Percentiles rank a stretch among this genome's conserved stretches.
These are phyloP conservation scores for Ciborinia camelliae DNA, from an alignment of 2,329 filamentous ascomycete genomes.

Conservation along the genomic window DNA sequence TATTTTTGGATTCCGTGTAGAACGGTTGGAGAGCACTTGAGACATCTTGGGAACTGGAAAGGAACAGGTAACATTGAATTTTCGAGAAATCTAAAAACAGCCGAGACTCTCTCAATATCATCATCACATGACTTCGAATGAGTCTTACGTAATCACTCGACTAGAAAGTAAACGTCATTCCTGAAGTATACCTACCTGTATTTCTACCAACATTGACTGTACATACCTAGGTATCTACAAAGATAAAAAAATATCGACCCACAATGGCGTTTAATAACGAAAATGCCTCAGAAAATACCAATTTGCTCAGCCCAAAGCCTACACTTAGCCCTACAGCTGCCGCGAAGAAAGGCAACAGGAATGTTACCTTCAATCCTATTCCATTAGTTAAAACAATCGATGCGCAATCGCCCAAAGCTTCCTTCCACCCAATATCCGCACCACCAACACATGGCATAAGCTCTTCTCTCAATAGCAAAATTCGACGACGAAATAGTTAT, in stretches of 20 bases:
- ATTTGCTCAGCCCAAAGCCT: conserved; percentile 10
- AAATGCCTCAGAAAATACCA: conserved; percentile 15
- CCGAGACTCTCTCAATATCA: too few relatives aligned
- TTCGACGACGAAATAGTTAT: conserved; percentile 82
- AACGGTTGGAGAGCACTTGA: too few relatives aligned
- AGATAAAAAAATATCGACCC: background rate
- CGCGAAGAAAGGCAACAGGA: conserved; percentile 41
- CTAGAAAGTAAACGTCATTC: conserved; percentile 19
- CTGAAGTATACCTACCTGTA: conserved; percentile 6
- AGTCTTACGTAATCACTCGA: too few relatives aligned
- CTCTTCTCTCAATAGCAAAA: conserved; percentile 79
- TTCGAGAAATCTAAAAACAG: too few relatives aligned
- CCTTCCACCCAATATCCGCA: conserved; percentile 29
- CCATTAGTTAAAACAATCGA: conserved; percentile 61
- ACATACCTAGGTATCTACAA: too few relatives aligned
- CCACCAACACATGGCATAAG: conserved; percentile 52
- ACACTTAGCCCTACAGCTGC: conserved; percentile 8
- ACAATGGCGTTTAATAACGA: conserved; percentile 17
- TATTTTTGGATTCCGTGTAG: too few relatives aligned
- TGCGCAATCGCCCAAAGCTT: background rate
- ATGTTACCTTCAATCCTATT: conserved; percentile 74
- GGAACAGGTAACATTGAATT: too few relatives aligned
- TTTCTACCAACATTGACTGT: too few relatives aligned
- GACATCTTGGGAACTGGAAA: too few relatives aligned
- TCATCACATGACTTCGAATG: too few relatives aligned